These are phyloP conservation scores for Leucocoprinus birnbaumii DNA, from an alignment of 768 basidiomycete genomes.

Conservation along the genomic window DNA sequence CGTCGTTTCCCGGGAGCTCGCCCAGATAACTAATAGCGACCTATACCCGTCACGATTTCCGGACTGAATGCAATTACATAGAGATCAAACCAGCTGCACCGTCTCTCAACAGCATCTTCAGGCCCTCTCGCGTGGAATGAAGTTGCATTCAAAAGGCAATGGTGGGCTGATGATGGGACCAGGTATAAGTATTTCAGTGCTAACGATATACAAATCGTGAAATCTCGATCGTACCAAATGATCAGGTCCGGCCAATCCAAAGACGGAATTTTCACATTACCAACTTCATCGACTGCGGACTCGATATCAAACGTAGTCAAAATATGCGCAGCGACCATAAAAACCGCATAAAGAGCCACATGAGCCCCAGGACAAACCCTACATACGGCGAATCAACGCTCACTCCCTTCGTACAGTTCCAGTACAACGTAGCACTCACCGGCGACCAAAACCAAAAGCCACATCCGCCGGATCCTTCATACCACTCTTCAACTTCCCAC, in stretches of 20 bases:
- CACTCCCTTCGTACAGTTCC: neutral
- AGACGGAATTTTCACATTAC: constrained; percentile 19
- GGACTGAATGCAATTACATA: too few species aligned
- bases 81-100: too few species aligned
- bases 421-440: neutral
- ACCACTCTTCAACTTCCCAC: constrained; percentile 3
- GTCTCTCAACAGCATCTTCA: too few species aligned
- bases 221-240: constrained; percentile 23
- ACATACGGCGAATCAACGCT: neutral
- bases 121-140: too few species aligned
- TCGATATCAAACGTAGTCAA: constrained; percentile 16
- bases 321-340: constrained; percentile 15
- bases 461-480: constrained; percentile 3
- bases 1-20: too few species aligned
- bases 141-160: too few species aligned
- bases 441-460: constrained; percentile 12
- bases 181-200: too few species aligned
- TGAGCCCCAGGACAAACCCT: constrained; percentile 18
- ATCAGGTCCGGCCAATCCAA: constrained; percentile 22
- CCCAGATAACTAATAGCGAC: too few species aligned
- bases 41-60: too few species aligned
- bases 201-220: too few species aligned
- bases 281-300: constrained; percentile 22
- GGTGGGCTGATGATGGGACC: too few species aligned
- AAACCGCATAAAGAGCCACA: constrained; percentile 15